Evolutionary conservation across 192 early-diverging fungal genomes (phyloP), one percentile per base, ranked within the genome.

Genomic region (Entomortierella lignicola): DNA sequence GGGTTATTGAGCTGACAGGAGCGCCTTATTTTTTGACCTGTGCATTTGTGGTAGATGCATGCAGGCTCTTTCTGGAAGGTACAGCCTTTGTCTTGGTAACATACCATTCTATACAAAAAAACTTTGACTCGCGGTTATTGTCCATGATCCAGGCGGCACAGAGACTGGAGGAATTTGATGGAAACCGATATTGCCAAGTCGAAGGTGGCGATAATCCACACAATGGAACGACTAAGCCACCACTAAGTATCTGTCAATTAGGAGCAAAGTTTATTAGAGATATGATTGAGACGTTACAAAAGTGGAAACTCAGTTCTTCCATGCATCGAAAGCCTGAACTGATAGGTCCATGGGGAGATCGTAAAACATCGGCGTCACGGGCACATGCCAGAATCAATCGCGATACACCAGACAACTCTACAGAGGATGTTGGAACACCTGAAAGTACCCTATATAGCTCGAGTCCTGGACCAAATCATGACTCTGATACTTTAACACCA

Each of bases 111-210:
- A 71, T 71, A n/a, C 37, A 71, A 32, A 21, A 55, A 0, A 63
- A 62, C 12, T 31, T 25, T 18, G 69, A 71, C 29, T 8, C 54
- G 21, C 32, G 53, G 10, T 18, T 71, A 41, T 48, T 56, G 60
- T 31, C 44, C 30, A 71, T 71, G 69, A 43, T 63, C 27, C 69
- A 71, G 30, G 69, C 60, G 4, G 69, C 69, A 17, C 69, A 71
- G n/a, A 62, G 69, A 34, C 42, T 71, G 55, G 69, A 71, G 0
- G 69, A 71, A 42, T 39, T 71, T 11, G 69, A 71, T 23, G 42
- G 43, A 21, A 71, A 71, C 50, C 26, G 7, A 23, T 69, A 67
- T 57, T 3, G 10, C 2, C 43, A 39, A 13, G 42, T 6, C 13
- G 56, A 23, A 2, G 12, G 17, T 47, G 8, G 48, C n/a, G 29